phyloP scores from a whole-genome alignment of 768 basidiomycete genomes.

The Kondoa subrosea region DNA sequence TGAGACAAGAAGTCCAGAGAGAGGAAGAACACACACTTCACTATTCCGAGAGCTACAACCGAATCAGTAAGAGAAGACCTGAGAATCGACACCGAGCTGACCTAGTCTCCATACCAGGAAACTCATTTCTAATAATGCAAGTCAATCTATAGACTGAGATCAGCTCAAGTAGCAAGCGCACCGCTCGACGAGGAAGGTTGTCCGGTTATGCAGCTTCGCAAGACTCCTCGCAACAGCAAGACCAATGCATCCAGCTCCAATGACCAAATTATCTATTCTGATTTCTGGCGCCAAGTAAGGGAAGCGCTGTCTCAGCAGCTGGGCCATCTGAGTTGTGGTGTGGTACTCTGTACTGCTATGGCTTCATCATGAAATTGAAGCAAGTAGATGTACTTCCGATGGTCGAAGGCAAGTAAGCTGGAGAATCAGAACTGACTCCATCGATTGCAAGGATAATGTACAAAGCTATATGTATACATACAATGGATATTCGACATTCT shows the following conservation, averaged over 20 bases:
- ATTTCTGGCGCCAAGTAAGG: not conserved
- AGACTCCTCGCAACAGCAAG: slow-evolving; percentile 68
- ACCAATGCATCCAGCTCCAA: slow-evolving; percentile 68
- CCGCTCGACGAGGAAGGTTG: slow-evolving; percentile 67
- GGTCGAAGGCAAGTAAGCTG: too few relatives aligned
- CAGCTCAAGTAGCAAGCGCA: slow-evolving; percentile 46
- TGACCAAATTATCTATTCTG: slow-evolving; percentile 59
- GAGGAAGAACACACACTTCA: not conserved
- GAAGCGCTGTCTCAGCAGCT: not conserved
- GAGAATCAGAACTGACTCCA: too few relatives aligned
- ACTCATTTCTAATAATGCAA: too few relatives aligned
- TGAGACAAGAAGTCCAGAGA: not conserved
- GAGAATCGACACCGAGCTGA: slow-evolving; percentile 28
- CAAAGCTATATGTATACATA: too few relatives aligned
- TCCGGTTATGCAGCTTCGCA: slow-evolving; percentile 46
- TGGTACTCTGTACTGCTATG: not conserved
- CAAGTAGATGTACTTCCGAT: too few relatives aligned
- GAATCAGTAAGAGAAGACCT: not conserved
- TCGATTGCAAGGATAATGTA: too few relatives aligned
- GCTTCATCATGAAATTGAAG: too few relatives aligned
- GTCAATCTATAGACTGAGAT: too few relatives aligned
- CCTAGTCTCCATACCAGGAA: too few relatives aligned
- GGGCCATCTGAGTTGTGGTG: not conserved
- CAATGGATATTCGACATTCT: too few relatives aligned
- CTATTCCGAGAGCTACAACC: not conserved